phyloP scores from a whole-genome alignment of 176 grass and related monocot species.

The Poa pratensis region DNA sequence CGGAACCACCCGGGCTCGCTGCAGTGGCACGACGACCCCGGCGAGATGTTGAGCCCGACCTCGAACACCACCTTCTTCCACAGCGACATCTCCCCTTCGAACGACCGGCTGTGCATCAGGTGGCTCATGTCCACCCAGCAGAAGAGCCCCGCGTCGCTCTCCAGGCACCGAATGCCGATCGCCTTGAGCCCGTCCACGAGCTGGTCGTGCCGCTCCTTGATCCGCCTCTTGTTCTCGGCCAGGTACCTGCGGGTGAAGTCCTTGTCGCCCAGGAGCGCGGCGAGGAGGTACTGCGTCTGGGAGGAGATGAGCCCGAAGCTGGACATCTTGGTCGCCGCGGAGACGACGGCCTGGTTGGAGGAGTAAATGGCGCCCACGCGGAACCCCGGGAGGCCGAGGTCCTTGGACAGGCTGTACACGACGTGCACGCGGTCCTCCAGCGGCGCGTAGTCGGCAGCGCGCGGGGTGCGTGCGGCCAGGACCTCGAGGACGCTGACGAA shows the following conservation, averaged over 20 bases:
- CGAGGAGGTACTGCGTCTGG: constrained; percentile 88
- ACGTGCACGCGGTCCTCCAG: constrained; percentile 64
- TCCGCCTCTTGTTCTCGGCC: constrained; percentile 70
- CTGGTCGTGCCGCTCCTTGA: constrained; percentile 60
- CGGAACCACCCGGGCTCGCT: constrained; percentile 90
- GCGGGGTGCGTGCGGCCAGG: constrained; percentile 3
- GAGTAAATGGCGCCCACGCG: constrained; percentile 94
- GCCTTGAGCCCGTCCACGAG: constrained; percentile 53
- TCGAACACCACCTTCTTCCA: constrained; percentile 91
- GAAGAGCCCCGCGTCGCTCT: constrained; percentile 79
- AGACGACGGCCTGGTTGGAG: constrained; percentile 61
- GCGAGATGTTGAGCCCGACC: constrained; percentile 85
- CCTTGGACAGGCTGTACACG: constrained; percentile 94
- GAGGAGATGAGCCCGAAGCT: constrained; percentile 95
- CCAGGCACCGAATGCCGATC: constrained; percentile 60
- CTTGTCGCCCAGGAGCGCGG: constrained; percentile 59
- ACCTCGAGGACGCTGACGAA: constrained; percentile 91
- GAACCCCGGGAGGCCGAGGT: constrained; percentile 91
- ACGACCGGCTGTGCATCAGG: constrained; percentile 52
- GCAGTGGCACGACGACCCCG: constrained; percentile 93
- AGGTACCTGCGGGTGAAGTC: constrained; percentile 64
- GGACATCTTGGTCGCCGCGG: constrained; percentile 96
- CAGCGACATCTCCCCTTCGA: constrained; percentile 81
- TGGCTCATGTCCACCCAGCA: constrained; percentile 85
- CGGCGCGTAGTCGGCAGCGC: neutral